Base-by-base conservation (phyloP, 163 green algal species). In the Chlorella variabilis region DNA sequence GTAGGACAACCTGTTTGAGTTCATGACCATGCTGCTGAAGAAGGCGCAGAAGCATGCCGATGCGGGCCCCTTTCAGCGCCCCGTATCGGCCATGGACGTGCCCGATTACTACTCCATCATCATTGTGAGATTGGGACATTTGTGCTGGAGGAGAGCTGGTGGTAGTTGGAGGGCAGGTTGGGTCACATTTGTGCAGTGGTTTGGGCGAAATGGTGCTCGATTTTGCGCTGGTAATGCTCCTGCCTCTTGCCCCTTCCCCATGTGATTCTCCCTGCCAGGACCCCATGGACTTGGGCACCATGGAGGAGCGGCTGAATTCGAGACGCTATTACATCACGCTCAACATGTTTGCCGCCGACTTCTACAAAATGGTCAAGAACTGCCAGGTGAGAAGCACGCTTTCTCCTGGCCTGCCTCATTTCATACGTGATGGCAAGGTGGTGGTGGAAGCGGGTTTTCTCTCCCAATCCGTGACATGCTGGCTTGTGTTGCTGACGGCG, bases 61-160 rank as follows among this genome's bases (percentile, higher is more conserved):
- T 73, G 83, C 92, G 2, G 97, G 93, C 91, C 94, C 96, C 27
- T 99, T 99, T 86, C 58, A 84, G 27, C 80, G 90, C 38, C 90
- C 95, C 6, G 97, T 99, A 23, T 76, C 90, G 76, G 58, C 70
- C 1, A 69, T 89, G 2, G 94, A 98, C 41, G 97, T 98, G 48
- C 89, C 94, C 1, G 96, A 99, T 86, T 99, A 99, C 89, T 96
- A 98, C 58, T 89, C 95, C 54, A 83, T 98, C 71, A 94, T 98
- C 77, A 96, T 91, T 82, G 84, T 87, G 41, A 58, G 67, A 18
- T 38, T 34, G 13, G 1, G 36, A 4, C 36, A 31, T 33, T 33
- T n/a, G 2, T 51, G 71, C 31, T n/a, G n/a, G n/a, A n/a, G n/a
- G n/a, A n/a, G n/a, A n/a, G n/a, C n/a, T n/a, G n/a, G n/a, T n/a